Base-by-base conservation (phyloP, 176 grass and related monocot species). In the Phoenix dactylifera region DNA sequence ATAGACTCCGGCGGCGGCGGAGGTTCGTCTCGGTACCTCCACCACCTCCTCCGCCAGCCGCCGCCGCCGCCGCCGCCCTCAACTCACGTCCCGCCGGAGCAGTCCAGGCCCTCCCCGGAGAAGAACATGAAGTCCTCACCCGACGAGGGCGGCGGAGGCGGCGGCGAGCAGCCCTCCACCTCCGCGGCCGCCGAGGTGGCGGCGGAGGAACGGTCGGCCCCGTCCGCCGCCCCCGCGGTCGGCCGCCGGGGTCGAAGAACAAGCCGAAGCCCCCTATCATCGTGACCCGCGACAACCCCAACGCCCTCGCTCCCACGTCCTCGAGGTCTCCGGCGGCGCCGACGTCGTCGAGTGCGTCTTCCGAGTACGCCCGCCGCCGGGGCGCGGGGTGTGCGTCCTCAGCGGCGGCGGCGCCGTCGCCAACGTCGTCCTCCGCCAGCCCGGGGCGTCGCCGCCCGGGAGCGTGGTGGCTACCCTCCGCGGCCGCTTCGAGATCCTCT, bases 251-350 rank as follows among this genome's bases (percentile, higher is more conserved):
- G 1, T 91, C 87, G 17, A 97, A 91, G 75, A 97, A 97, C 84
- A 97, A 88, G 78, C 87, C 81, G 20, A 91, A 85, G 73, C 87
- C 87, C 7, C 92, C 92, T 58, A 88, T 97, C 74, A 83, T 97
- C 54, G 92, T 97, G 16, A 97, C 92, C 12, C 75, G 92, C 55
- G 87, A 97, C 66, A 97, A 84, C 69, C 92, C 92, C 50, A 97
- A 97, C 76, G 84, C 92, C 16, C 81, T 97, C 92, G 86, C 75
- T 97, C 92, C 15, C 92, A 97, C 58, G 84, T 97, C 6, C 82
- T 97, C 49, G 92, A 97, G 69, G 75, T 97, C 5, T 69, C 87
- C 6, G 77, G 60, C 19, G 92, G 92, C 15, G 72, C 84, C 5
- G 92, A 97, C 57, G 73, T 97, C 52, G 76, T 97, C n/a, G 92